Conservation (phyloP, 805 yeast species). For the Spathaspora gorwiae region DNA sequence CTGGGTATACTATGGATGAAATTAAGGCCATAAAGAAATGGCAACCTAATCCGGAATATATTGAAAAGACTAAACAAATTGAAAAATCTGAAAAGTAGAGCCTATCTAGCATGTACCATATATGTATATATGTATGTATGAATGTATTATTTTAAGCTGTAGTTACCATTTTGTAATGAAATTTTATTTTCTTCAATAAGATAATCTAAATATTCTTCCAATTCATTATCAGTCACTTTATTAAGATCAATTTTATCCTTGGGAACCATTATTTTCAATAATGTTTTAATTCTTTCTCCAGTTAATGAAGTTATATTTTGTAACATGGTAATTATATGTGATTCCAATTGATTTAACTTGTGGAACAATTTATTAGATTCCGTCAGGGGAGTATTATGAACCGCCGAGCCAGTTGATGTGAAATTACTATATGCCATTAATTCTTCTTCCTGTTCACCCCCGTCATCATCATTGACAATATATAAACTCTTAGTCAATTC, state of each 20-base stretch:
- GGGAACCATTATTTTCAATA: constrained; percentile 53
- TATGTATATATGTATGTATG: too few species aligned
- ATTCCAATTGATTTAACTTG: constrained; percentile 22
- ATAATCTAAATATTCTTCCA: constrained; percentile 36
- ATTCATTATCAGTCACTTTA: constrained; percentile 33
- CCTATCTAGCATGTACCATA: background rate
- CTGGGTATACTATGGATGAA: constrained; percentile 91
- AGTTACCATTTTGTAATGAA: constrained; percentile 27
- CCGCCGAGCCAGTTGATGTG: too few species aligned
- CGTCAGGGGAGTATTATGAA: constrained; percentile 7
- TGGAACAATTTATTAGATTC: background rate
- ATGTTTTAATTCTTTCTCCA: constrained; percentile 46
- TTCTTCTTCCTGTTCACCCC: background rate
- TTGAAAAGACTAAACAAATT: constrained; percentile 45
- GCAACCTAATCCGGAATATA: constrained; percentile 58
- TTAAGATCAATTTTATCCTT: constrained; percentile 37
- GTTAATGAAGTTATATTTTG: constrained; percentile 52
- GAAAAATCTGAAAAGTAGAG: constrained; percentile 2
- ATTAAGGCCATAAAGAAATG: constrained; percentile 72
- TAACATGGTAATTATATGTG: constrained; percentile 53
- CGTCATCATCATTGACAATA: constrained; percentile 33
- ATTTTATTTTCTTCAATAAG: constrained; percentile 44
- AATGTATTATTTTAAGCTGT: constrained; percentile 17
- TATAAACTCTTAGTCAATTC: constrained; percentile 30
- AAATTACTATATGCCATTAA: background rate